These are phyloP conservation scores for Kwoniella dejecticola DNA, from an alignment of 768 basidiomycete species.

Conservation along the genomic window DNA sequence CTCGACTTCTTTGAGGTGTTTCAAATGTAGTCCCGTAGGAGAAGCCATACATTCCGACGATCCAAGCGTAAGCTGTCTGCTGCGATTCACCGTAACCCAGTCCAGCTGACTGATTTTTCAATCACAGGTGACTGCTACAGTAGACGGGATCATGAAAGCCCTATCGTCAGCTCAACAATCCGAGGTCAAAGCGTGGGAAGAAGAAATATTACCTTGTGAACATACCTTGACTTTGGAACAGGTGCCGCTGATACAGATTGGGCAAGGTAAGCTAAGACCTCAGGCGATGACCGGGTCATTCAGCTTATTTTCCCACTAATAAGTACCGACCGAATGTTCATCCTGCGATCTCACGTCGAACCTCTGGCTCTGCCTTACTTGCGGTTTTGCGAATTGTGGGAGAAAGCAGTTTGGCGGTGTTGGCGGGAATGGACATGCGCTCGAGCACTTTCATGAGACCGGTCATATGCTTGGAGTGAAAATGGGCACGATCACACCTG, in stretches of 20 bases:
- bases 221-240: constrained; percentile 69
- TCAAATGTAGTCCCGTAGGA: constrained; percentile 62
- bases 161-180: constrained; percentile 87
- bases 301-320: neutral
- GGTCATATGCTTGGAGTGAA: constrained; percentile 85
- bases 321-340: constrained; percentile 78
- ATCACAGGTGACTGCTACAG: constrained; percentile 63
- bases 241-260: constrained; percentile 41
- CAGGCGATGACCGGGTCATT: neutral
- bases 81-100: too few species aligned
- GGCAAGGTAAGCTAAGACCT: constrained; percentile 32
- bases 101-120: constrained; percentile 13
- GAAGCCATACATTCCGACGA: constrained; percentile 40
- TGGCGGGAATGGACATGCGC: constrained; percentile 86
- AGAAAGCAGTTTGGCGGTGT: constrained; percentile 77
- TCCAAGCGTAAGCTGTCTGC: constrained; percentile 28
- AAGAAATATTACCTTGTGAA: constrained; percentile 84
- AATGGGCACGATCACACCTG: constrained; percentile 92
- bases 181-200: constrained; percentile 97
- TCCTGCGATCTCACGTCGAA: constrained; percentile 86
- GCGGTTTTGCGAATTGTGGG: constrained; percentile 87
- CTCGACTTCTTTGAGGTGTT: constrained; percentile 69
- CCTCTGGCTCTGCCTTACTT: constrained; percentile 91
- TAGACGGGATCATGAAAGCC: constrained; percentile 72
- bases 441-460: constrained; percentile 72